phyloP scores from a whole-genome alignment of 140 eudicot species.

The Oenanthe javanica region DNA sequence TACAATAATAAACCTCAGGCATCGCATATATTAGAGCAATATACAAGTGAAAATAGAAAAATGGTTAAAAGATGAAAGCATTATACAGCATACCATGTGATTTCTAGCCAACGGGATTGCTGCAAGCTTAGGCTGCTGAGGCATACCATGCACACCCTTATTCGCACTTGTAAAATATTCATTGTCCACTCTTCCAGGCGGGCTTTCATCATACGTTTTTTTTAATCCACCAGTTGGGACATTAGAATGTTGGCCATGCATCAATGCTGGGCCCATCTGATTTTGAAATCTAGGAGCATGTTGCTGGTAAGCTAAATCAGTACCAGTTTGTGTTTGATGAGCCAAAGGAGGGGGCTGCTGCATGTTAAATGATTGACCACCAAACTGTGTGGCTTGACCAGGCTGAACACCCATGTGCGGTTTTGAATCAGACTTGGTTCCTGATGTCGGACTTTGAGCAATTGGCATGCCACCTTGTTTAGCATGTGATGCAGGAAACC shows the following conservation, averaged over 20 bases:
- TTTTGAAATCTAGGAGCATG: slow-evolving; percentile 56
- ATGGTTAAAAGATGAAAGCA: neutral
- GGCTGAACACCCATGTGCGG: slow-evolving; percentile 36
- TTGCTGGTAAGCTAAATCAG: slow-evolving; percentile 37
- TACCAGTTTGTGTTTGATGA: slow-evolving; percentile 29
- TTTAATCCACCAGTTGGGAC: slow-evolving; percentile 43
- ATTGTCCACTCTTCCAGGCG: slow-evolving; percentile 44
- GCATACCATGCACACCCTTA: slow-evolving; percentile 36
- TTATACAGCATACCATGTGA: slow-evolving; percentile 42
- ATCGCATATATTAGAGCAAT: neutral
- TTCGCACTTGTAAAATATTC: slow-evolving; percentile 44
- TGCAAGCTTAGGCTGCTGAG: slow-evolving; percentile 81
- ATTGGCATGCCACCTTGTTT: slow-evolving; percentile 34
- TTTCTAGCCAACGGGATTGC: slow-evolving; percentile 67
- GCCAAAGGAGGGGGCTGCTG: slow-evolving; percentile 46
- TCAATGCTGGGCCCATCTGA: slow-evolving; percentile 46
- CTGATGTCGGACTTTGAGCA: slow-evolving; percentile 34
- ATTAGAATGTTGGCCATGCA: slow-evolving; percentile 62
- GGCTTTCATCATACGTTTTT: slow-evolving; percentile 58
- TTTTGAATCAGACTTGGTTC: slow-evolving; percentile 28
- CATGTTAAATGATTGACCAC: slow-evolving; percentile 38
- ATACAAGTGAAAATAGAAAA: neutral
- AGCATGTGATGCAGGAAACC: slow-evolving; percentile 32
- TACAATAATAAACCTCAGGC: neutral
- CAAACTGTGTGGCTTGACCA: slow-evolving; percentile 38